Base-by-base conservation (phyloP, 2,329 filamentous ascomycete genomes). In the Penicillium hordei region DNA sequence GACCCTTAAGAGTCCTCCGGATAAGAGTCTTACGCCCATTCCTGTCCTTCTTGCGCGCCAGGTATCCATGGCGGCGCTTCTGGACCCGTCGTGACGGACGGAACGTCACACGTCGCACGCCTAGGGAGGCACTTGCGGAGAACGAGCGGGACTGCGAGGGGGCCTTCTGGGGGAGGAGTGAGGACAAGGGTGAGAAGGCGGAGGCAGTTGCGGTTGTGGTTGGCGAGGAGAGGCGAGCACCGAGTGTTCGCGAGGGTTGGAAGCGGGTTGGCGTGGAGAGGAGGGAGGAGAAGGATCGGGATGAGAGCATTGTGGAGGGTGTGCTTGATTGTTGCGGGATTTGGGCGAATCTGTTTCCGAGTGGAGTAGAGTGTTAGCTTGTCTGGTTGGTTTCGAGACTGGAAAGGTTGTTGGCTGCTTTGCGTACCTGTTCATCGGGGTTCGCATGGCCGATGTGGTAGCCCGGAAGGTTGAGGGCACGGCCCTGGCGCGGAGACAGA, bases 51-150 rank as follows among this genome's bases (percentile, higher is more conserved):
- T 85, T 62, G 65, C 85, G 72, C 10, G 80, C 75, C 59, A 87
- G 68, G 66, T 86, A 87, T 2, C 85, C 85, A 73, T 85, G 82
- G 65, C 85, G 78, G 61, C 85, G 77, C 75, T 87, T 88, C 69
- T 86, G 78, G 42, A 86, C 82, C 44, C 80, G 68, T 61, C 86
- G 82, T 50, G 81, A 85, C 10, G 84, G 84, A 55, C 83, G 82
- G 67, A 79, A 87, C 42, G 85, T 87, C 57, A 81, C 74, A 61
- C 85, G 78, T 49, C 73, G 75, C 27, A 69, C 77, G 45, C 69
- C 74, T 6, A 81, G 72, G 3, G 71, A 68, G 7, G 78, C 72
- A 52, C 77, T 75, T 17, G 77, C 72, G 5, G 79, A 81, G 70
- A 81, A 79, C 0, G 70, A 63, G 27, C 76, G 75, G 48, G 65